Evolutionary conservation across 2,329 filamentous ascomycete species (phyloP).

Genomic region (Rachicladosporium sp.): DNA sequence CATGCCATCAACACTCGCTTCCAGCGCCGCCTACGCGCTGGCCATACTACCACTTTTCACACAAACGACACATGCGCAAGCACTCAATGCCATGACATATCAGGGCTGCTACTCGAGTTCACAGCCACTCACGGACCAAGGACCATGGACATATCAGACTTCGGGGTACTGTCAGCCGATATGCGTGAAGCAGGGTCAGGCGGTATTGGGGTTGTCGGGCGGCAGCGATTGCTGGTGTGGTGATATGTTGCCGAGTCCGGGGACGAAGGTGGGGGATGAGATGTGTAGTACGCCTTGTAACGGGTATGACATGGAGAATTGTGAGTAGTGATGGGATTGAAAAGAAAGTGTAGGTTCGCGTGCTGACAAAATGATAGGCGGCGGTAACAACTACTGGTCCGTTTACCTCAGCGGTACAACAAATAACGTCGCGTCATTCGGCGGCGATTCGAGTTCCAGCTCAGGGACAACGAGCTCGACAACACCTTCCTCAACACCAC

Average conservation of each 20-base stretch:
- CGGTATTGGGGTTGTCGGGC: constrained; percentile 51
- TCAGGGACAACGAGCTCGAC: constrained; percentile 4
- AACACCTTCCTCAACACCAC: constrained; percentile 8
- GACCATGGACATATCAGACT: constrained; percentile 40
- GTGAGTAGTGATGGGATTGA: constrained; percentile 29
- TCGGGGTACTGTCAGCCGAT: constrained; percentile 42
- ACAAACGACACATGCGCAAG: constrained; percentile 3
- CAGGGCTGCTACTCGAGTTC: constrained; percentile 42
- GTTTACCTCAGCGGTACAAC: constrained; percentile 41
- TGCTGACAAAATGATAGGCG: constrained; percentile 36
- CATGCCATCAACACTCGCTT: constrained; percentile 13
- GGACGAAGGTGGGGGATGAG: constrained; percentile 41
- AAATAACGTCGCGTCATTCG: constrained; percentile 25
- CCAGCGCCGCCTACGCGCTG: constrained; percentile 7
- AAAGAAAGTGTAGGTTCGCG: constrained; percentile 23
- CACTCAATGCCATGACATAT: constrained; percentile 10
- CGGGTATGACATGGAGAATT: constrained; percentile 50
- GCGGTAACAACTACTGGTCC: constrained; percentile 41
- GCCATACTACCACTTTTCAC: constrained; percentile 6
- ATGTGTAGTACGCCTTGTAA: constrained; percentile 56
- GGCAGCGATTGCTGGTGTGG: constrained; percentile 63
- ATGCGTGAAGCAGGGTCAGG: constrained; percentile 35
- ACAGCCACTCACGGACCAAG: constrained; percentile 36
- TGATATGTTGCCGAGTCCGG: constrained; percentile 48
- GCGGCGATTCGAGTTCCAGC: constrained; percentile 9